Percentiles rank a stretch among this genome's conserved stretches.
phyloP scores from a whole-genome alignment of 139 green algal genomes.

The Gonium pectorale region DNA sequence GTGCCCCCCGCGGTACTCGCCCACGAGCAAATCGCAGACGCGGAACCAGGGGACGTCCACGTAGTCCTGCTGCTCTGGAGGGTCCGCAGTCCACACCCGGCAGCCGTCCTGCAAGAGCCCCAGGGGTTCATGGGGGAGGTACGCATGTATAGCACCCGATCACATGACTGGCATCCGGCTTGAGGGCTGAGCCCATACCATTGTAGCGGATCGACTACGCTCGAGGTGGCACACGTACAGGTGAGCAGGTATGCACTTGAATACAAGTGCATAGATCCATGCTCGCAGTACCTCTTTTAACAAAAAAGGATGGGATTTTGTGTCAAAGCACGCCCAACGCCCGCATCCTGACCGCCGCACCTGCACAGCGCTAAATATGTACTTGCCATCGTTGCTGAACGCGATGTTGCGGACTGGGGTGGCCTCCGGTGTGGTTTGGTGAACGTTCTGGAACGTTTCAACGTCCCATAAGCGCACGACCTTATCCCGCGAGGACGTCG shows the following conservation, averaged over 20 bases:
- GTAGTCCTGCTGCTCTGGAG: constrained; percentile 66
- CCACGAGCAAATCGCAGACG: constrained; percentile 55
- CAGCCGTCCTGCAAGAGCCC: constrained; percentile 60
- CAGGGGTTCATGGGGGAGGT: neutral
- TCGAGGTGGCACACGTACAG: too few species aligned
- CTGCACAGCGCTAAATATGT: constrained; percentile 72
- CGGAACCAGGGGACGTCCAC: constrained; percentile 77
- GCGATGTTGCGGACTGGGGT: constrained; percentile 68
- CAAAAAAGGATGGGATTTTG: too few species aligned
- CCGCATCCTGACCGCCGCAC: too few species aligned
- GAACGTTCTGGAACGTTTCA: constrained; percentile 74
- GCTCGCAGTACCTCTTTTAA: too few species aligned
- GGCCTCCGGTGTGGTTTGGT: constrained; percentile 69
- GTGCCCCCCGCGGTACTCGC: constrained; percentile 53
- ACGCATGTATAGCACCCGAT: neutral
- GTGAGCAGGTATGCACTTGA: too few species aligned
- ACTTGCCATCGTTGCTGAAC: constrained; percentile 79
- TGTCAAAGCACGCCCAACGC: too few species aligned
- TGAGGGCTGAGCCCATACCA: too few species aligned
- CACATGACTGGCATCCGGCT: neutral
- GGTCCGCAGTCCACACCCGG: constrained; percentile 79
- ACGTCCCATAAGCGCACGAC: constrained; percentile 83
- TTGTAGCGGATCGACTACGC: too few species aligned
- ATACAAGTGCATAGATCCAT: too few species aligned
- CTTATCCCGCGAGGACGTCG: constrained; percentile 76